phyloP scores from a whole-genome alignment of 2,329 filamentous ascomycete species.

The Cladosporium sp. region DNA sequence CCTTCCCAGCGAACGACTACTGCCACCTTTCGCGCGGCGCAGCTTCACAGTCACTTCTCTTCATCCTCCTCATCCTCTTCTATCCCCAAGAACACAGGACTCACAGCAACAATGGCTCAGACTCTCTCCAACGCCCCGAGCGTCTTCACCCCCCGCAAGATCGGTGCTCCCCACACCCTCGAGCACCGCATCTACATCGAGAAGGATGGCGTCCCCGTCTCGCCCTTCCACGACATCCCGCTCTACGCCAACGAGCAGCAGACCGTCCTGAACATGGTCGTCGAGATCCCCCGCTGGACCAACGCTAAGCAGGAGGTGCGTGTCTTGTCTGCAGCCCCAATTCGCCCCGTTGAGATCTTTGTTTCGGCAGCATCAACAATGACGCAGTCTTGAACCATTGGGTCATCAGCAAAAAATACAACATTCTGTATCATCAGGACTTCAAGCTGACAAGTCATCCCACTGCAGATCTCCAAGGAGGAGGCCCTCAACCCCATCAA shows the following conservation, averaged over 20 bases:
- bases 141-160: constrained; percentile 75
- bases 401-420: not conserved
- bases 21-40: constrained; percentile 18
- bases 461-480: constrained; percentile 87
- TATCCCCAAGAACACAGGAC: constrained; percentile 12
- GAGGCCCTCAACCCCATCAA: constrained; percentile 98
- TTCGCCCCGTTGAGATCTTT: not conserved
- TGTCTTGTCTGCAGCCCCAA: constrained; percentile 24
- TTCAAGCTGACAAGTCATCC: not conserved
- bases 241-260: constrained; percentile 96
- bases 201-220: constrained; percentile 91
- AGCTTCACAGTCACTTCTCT: constrained; percentile 22
- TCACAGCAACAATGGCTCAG: constrained; percentile 12
- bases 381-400: not conserved
- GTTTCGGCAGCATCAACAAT: not conserved
- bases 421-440: too few relatives aligned
- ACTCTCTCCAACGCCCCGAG: constrained; percentile 44
- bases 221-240: constrained; percentile 97
- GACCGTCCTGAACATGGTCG: constrained; percentile 97
- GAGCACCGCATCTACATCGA: constrained; percentile 98
- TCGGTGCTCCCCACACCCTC: constrained; percentile 85
- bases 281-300: constrained; percentile 99
- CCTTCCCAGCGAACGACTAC: constrained; percentile 13
- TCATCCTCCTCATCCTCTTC: constrained; percentile 19
- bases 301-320: constrained; percentile 98